Evolutionary conservation across 257 asterid species (phyloP).

Genomic region (Solanum dulcamara): DNA sequence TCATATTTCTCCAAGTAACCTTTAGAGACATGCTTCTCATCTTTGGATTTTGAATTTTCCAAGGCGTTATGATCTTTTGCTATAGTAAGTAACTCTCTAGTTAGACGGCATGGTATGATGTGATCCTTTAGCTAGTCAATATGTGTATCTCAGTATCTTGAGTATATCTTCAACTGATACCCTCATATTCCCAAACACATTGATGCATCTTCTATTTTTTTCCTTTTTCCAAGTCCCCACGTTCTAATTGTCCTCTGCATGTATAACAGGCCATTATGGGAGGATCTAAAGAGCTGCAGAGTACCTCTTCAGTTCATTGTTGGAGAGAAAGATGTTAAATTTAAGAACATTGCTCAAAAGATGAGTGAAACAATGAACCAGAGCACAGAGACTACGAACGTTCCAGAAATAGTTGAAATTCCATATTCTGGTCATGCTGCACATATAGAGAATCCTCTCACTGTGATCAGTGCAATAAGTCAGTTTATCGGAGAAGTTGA

Average conservation of each 20-base stretch:
- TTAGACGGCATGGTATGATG: not conserved
- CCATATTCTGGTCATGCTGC: constrained; percentile 81
- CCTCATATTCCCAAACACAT: not conserved
- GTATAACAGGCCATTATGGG: constrained; percentile 65
- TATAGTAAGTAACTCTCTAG: not conserved
- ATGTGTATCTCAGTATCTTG: not conserved
- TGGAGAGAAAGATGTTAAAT: constrained; percentile 75
- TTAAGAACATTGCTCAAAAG: constrained; percentile 51
- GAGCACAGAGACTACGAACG: constrained; percentile 1
- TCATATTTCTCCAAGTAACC: not conserved
- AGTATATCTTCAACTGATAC: not conserved
- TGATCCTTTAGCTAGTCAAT: not conserved
- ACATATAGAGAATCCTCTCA: constrained; percentile 88
- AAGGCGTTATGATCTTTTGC: not conserved
- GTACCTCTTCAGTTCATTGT: constrained; percentile 60
- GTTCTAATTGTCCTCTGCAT: not conserved
- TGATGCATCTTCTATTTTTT: not conserved
- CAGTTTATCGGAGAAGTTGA: constrained; percentile 17
- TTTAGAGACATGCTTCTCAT: not conserved
- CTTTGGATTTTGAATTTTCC: not conserved
- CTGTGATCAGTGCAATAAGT: constrained; percentile 51
- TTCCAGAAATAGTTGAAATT: constrained; percentile 40
- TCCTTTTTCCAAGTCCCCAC: not conserved
- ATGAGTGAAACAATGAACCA: constrained; percentile 31
- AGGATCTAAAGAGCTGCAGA: constrained; percentile 60